A percentile compares a stretch with the other conserved stretches of the same genome.
These are phyloP conservation scores for Pseudonitzschia delicatissima DNA, from an alignment of 108 stramenopile genomes.

Conservation along the genomic window DNA sequence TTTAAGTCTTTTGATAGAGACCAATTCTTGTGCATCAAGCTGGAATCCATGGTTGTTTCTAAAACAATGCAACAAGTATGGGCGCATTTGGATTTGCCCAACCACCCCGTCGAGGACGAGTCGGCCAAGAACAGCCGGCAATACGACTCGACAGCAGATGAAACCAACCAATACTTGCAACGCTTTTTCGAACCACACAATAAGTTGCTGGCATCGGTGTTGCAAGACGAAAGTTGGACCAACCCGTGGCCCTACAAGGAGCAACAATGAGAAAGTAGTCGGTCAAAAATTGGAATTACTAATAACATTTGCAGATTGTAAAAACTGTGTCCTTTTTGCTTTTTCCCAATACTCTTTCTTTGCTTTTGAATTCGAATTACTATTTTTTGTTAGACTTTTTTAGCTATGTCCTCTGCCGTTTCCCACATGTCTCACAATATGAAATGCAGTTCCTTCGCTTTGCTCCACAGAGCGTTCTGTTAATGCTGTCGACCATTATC, in stretches of 20 bases:
- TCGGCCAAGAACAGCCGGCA: slow-evolving; percentile 44
- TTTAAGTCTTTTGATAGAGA: slow-evolving; percentile 66
- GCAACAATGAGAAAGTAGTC: no score
- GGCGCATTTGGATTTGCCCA: slow-evolving; percentile 67
- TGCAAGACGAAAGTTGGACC: slow-evolving; percentile 9
- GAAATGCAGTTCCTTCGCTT: no score
- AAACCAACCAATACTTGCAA: slow-evolving; percentile 21
- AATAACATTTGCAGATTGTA: no score
- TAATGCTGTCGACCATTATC: no score
- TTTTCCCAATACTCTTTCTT: no score
- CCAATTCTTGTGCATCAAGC: slow-evolving; percentile 68
- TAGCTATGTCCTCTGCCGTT: no score
- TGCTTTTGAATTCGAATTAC: no score
- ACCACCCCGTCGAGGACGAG: slow-evolving; percentile 41
- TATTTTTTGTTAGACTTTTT: no score
- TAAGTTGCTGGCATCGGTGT: slow-evolving; percentile 11
- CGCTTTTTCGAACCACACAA: slow-evolving; percentile 36
- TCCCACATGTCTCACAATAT: no score
- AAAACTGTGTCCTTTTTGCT: no score
- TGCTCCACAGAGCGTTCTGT: no score
- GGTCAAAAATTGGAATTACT: no score
- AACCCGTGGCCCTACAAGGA: slow-evolving; percentile 29
- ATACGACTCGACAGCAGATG: slow-evolving; percentile 28
- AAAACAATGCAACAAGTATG: slow-evolving; percentile 61
- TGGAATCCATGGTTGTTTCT: slow-evolving; percentile 75